Percentiles rank a stretch among this genome's conserved stretches.
phyloP scores from a whole-genome alignment of 2,329 filamentous ascomycete genomes.

The Pseudogymnoascus sp. region DNA sequence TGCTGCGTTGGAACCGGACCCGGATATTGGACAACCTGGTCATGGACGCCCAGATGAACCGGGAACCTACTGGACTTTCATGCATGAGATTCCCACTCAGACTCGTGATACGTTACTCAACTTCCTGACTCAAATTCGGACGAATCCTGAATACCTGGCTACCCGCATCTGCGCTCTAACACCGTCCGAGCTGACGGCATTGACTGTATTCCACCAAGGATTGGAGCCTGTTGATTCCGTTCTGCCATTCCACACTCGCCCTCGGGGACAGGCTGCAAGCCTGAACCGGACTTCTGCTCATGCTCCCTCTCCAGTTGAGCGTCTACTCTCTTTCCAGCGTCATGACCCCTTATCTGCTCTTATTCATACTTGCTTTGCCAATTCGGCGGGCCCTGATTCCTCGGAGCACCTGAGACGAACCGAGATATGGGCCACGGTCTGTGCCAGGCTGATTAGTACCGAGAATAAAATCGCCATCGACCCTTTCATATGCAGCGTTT shows the following conservation, averaged over 20 bases:
- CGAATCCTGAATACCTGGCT: conserved; percentile 81
- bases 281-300: conserved; percentile 39
- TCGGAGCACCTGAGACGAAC: conserved; percentile 72
- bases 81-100: conserved; percentile 67
- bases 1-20: conserved; percentile 63
- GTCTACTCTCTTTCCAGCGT: conserved; percentile 79
- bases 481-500: conserved; percentile 71
- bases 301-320: conserved; percentile 63
- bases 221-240: conserved; percentile 79
- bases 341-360: conserved; percentile 79
- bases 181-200: conserved; percentile 64
- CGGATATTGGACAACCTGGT: conserved; percentile 44
- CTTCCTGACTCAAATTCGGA: conserved; percentile 75
- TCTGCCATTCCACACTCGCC: conserved; percentile 57
- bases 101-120: conserved; percentile 68
- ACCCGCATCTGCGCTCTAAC: conserved; percentile 70
- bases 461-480: conserved; percentile 70
- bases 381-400: conserved; percentile 73
- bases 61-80: conserved; percentile 46
- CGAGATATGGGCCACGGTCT: conserved; percentile 81
- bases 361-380: conserved; percentile 83
- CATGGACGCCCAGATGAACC: conserved; percentile 33
- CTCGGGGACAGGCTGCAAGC: conserved; percentile 38
- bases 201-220: conserved; percentile 71
- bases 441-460: conserved; percentile 67